Evolutionary conservation across 2,329 filamentous ascomycete genomes (phyloP).

Genomic region (Colletotrichum liriopes): DNA sequence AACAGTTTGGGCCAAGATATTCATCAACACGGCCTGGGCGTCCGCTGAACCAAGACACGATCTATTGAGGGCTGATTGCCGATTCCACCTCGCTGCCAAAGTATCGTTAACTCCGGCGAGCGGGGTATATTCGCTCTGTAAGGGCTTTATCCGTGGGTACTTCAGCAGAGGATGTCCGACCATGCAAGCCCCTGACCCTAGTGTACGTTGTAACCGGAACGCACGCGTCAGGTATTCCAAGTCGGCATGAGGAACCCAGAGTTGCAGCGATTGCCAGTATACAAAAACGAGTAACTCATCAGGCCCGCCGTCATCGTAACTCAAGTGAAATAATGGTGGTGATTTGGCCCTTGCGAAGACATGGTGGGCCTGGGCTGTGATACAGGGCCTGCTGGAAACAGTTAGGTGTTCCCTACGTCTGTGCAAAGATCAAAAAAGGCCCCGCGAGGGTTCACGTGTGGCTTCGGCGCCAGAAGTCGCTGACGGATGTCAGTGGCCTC

Average conservation of each 20-base stretch:
- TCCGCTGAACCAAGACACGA: neutral
- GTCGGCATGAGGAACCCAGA: neutral
- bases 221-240: neutral
- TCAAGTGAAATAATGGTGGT: neutral
- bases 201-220: too few species aligned
- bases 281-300: neutral
- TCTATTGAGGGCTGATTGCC: neutral
- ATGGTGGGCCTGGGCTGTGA: neutral
- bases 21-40: neutral
- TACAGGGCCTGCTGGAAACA: neutral
- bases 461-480: neutral
- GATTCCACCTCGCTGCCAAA: neutral
- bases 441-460: neutral
- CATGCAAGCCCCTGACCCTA: too few species aligned
- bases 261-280: neutral
- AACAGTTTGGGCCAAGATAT: neutral
- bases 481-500: neutral
- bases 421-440: neutral
- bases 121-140: neutral
- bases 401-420: neutral
- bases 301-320: neutral
- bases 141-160: too few species aligned
- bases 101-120: neutral
- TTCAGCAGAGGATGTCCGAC: too few species aligned
- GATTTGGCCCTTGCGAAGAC: neutral